Percentiles rank a stretch among this genome's conserved stretches.
Conservation (phyloP, 2,329 filamentous ascomycete species). For the Fusarium sp. region DNA sequence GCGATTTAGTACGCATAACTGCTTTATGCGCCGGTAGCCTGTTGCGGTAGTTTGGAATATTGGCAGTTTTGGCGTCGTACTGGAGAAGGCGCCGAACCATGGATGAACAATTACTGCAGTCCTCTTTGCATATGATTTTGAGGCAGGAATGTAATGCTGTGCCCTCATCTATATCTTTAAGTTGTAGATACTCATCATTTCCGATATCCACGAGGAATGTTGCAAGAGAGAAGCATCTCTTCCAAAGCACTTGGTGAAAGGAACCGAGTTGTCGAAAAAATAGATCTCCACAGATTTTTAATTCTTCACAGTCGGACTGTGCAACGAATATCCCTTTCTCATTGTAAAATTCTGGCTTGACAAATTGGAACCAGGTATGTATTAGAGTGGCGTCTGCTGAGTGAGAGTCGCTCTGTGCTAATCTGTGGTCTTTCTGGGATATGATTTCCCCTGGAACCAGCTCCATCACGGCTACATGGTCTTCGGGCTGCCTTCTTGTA, state of each 20-base stretch:
- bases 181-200: fast-evolving
- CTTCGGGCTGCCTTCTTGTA: fast-evolving
- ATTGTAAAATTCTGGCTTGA: not conserved
- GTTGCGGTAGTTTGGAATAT: fast-evolving
- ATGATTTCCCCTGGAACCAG: not conserved
- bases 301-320: fast-evolving
- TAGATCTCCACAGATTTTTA: fast-evolving
- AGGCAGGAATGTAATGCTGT: fast-evolving
- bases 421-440: fast-evolving
- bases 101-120: not conserved
- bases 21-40: fast-evolving
- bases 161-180: fast-evolving
- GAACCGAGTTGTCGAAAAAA: fast-evolving
- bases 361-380: not conserved
- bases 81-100: not conserved
- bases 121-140: fast-evolving
- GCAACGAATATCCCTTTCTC: fast-evolving
- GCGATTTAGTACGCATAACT: fast-evolving
- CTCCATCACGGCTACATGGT: fast-evolving
- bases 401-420: fast-evolving
- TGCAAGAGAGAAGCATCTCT: fast-evolving
- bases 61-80: fast-evolving
- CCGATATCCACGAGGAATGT: fast-evolving
- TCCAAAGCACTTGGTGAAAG: fast-evolving
- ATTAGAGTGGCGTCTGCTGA: fast-evolving